A percentile compares a stretch with the other conserved stretches of the same genome.
Conservation (phyloP, 306 rosid genomes). For the Vicia sativa region DNA sequence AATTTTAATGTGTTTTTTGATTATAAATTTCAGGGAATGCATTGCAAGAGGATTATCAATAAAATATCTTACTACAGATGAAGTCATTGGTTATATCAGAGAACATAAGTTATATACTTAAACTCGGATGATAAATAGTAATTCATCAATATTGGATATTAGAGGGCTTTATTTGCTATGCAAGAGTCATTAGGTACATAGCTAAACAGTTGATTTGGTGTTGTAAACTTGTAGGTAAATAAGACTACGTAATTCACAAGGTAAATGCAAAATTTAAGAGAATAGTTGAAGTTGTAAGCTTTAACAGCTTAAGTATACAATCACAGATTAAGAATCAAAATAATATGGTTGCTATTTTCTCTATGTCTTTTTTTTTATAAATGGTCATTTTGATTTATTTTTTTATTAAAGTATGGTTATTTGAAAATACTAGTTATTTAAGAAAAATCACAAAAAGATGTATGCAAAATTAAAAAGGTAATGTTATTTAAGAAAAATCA, state of each 20-base stretch:
- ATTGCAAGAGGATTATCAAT: conserved; percentile 79
- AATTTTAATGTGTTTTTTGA: not conserved
- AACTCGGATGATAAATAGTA: conserved; percentile 45
- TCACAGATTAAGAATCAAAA: too few relatives aligned
- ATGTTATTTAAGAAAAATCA: too few relatives aligned
- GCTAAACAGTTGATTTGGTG: not conserved
- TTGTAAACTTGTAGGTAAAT: conserved; percentile 16
- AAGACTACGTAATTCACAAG: not conserved
- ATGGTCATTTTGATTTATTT: too few relatives aligned
- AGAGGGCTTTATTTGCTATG: conserved; percentile 10
- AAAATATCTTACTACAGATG: conserved; percentile 78
- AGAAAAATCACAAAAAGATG: too few relatives aligned
- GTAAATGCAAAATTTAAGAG: not conserved
- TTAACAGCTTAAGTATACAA: too few relatives aligned
- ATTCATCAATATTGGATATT: not conserved
- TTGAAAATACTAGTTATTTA: too few relatives aligned
- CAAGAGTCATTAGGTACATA: not conserved
- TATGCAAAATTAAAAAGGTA: too few relatives aligned
- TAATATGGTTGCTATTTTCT: too few relatives aligned
- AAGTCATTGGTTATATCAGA: conserved; percentile 70
- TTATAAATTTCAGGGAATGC: conserved; percentile 68
- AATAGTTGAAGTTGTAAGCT: too few relatives aligned
- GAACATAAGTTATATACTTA: conserved; percentile 55
- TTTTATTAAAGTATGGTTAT: too few relatives aligned
- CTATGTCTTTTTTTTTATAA: too few relatives aligned